A percentile compares a stretch with the other conserved stretches of the same genome.
Conservation (phyloP, 2,329 filamentous ascomycete genomes). For the Knoxdaviesia capensis region DNA sequence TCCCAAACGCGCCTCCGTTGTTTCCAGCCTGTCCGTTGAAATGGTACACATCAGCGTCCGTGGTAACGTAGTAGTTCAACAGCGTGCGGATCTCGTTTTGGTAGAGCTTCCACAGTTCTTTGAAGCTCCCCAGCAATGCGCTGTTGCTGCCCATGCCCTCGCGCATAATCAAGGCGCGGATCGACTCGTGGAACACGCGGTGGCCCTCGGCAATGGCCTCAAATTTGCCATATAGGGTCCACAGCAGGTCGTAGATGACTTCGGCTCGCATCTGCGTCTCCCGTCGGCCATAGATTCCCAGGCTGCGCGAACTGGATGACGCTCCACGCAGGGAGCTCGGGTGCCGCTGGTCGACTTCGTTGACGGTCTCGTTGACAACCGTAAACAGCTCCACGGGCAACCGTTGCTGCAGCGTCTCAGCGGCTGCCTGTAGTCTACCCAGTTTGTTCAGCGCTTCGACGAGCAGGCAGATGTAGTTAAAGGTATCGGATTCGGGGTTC, state of each 20-base stretch:
- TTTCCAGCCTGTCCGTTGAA: conserved; percentile 12
- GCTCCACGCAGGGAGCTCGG: conserved; percentile 55
- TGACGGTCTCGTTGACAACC: conserved; percentile 86
- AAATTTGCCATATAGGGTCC: conserved; percentile 88
- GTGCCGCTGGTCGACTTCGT: conserved; percentile 81
- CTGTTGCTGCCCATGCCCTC: conserved; percentile 48
- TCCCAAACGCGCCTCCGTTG: no score
- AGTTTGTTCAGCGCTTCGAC: conserved; percentile 83
- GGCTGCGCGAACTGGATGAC: conserved; percentile 29
- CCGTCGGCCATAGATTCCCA: conserved; percentile 43
- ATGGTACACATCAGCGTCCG: conserved; percentile 59
- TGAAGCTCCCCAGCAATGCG: conserved; percentile 68
- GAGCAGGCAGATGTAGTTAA: conserved; percentile 75
- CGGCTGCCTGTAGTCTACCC: conserved; percentile 63
- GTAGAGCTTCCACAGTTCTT: conserved; percentile 92
- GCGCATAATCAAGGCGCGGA: conserved; percentile 66
- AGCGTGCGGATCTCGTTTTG: conserved; percentile 94
- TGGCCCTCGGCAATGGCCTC: conserved; percentile 94
- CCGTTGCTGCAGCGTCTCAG: conserved; percentile 81
- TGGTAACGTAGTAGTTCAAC: conserved; percentile 88
- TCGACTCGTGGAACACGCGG: conserved; percentile 79
- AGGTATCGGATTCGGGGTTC: conserved; percentile 89
- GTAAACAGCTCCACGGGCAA: conserved; percentile 85
- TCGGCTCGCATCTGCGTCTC: conserved; percentile 62
- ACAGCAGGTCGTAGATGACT: conserved; percentile 78